Base-by-base conservation (phyloP, 148 eudicot species). In the Cornus suecica region DNA sequence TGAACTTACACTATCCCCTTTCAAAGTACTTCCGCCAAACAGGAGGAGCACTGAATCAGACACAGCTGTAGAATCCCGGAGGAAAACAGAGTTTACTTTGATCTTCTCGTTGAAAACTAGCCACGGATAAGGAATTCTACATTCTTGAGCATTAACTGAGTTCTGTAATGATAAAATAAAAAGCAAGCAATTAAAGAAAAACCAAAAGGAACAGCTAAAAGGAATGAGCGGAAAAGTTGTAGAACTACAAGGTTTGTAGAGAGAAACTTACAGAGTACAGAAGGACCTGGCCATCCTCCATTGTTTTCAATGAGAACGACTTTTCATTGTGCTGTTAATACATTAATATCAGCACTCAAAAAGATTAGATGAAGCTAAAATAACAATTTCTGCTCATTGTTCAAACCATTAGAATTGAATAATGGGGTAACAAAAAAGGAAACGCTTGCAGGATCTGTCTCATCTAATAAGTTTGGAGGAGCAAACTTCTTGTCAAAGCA, bases 71-170 rank as follows among this genome's bases (percentile, higher is more conserved):
- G 99, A 90, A 87, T 94, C 99, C 56, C 96, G 94, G 81, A 94
- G 94, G 72, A 89, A 94, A 65, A 94, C 82, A 26, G 96, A 92
- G 83, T 90, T 91, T 10, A 94, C 94, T 84, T 94, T 94, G 65
- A 94, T 90, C 79, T 94, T 94, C 81, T 94, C 99, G 83, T 94
- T 94, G 86, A 94, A 94, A 80, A 90, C 91, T 48, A 94, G 84
- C 98, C 98, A 94, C 68, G 98, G 98, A 78, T 84, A 92, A 25
- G 97, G 98, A 76, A 94, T 90, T 69, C 67, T 88, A 58, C 88
- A 81, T 67, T 89, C 89, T 60, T 89, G 91, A 63, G 96, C 96
- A 81, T 92, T 94, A 48, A 83, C 86, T 26, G 88, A 87, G 80
- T 85, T 87, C 90, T 87, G 15, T 27, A 6, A 70, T 29, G 65